phyloP scores from a whole-genome alignment of 2,329 filamentous ascomycete genomes.

The Calonectria pseudoturangicola region DNA sequence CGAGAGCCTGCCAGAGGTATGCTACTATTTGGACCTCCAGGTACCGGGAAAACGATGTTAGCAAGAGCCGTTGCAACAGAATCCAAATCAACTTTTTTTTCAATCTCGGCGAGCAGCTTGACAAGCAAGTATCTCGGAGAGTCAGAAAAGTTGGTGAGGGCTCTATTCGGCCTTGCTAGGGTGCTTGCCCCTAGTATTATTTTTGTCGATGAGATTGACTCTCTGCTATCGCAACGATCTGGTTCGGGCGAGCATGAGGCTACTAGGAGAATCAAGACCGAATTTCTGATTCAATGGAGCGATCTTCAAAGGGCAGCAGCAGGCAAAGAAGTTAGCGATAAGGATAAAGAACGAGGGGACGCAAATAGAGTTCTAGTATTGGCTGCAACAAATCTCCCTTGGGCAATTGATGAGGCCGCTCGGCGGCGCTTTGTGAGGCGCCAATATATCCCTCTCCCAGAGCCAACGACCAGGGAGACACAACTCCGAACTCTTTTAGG shows the following conservation, averaged over 20 bases:
- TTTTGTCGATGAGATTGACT: conserved; percentile 99
- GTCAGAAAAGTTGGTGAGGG: conserved; percentile 95
- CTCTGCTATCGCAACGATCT: conserved; percentile 87
- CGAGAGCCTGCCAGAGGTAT: conserved; percentile 96
- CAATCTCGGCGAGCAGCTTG: conserved; percentile 93
- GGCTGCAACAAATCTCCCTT: conserved; percentile 95
- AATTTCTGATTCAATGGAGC: conserved; percentile 98
- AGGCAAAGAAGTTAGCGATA: conserved; percentile 82
- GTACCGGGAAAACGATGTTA: conserved; percentile 99
- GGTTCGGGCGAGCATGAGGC: conserved; percentile 94
- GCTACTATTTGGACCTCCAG: conserved; percentile 95
- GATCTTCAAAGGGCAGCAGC: conserved; percentile 94
- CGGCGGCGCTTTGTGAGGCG: conserved; percentile 91
- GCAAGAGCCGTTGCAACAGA: conserved; percentile 94
- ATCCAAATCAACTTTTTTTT: conserved; percentile 96
- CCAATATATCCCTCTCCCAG: conserved; percentile 96
- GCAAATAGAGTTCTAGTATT: conserved; percentile 92
- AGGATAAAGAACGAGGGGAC: conserved; percentile 84
- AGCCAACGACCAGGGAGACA: conserved; percentile 84
- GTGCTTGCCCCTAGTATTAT: conserved; percentile 94
- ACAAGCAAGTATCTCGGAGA: conserved; percentile 98
- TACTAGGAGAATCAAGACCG: conserved; percentile 94
- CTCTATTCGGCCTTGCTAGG: conserved; percentile 93
- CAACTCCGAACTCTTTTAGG: conserved; percentile 88
- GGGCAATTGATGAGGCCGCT: conserved; percentile 98